Evolutionary conservation across 352 stramenopile species (phyloP).

Genomic region (Peronospora destructor): DNA sequence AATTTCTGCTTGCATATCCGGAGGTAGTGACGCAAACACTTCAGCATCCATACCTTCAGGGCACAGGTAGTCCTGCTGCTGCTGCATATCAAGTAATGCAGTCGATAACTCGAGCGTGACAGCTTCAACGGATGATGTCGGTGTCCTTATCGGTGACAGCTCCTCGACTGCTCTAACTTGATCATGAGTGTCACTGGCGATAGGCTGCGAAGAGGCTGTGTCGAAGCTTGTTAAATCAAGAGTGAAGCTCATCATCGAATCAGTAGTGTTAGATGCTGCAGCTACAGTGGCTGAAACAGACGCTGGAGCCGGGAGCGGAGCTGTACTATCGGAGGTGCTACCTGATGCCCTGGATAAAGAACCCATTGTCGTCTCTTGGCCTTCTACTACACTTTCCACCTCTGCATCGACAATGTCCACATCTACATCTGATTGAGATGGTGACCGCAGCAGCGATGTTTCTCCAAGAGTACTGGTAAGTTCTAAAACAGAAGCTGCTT

Average conservation of each 20-base stretch:
- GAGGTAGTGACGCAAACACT: constrained; percentile 92
- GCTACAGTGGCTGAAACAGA: constrained; percentile 15
- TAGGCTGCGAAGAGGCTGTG: constrained; percentile 8
- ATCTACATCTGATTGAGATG: constrained; percentile 48
- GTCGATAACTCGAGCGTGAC: constrained; percentile 18
- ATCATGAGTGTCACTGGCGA: constrained; percentile 8
- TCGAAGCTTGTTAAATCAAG: constrained; percentile 65
- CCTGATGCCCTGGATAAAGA: constrained; percentile 1
- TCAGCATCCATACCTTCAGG: constrained; percentile 95
- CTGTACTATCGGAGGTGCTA: constrained; percentile 6
- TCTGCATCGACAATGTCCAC: constrained; percentile 41
- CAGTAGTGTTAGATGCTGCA: constrained; percentile 13
- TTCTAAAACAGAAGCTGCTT: constrained; percentile 75
- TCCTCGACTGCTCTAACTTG: constrained; percentile 16
- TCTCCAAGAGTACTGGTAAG: constrained; percentile 78
- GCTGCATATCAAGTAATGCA: constrained; percentile 19
- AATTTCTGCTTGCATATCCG: constrained; percentile 96
- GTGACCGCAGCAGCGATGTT: constrained; percentile 73
- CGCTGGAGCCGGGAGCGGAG: constrained; percentile 32
- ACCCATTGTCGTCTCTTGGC: constrained; percentile 8
- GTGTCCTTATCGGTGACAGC: constrained; percentile 15
- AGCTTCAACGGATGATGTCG: constrained; percentile 19
- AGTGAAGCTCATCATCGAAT: constrained; percentile 78
- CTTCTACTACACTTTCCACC: constrained; percentile 24
- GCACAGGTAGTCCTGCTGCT: constrained; percentile 45